Evolutionary conservation across 768 basidiomycete species (phyloP), one percentile per base, ranked within the genome.

Genomic region (Suillus americanus): DNA sequence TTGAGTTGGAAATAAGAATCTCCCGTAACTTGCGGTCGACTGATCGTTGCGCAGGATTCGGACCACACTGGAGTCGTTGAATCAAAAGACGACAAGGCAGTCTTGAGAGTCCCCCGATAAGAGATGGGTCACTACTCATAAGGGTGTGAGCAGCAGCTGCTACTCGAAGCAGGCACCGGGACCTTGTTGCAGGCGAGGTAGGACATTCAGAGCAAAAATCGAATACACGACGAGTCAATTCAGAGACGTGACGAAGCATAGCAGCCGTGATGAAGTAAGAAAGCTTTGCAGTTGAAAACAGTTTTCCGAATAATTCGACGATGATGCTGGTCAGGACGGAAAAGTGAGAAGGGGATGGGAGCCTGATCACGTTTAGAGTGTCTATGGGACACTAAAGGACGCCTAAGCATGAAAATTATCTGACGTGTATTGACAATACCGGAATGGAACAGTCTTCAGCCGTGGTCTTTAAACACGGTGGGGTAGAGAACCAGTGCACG

Each of bases 251-350:
- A 40, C 81, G 82, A 54, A 79, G 68, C 50, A 86, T 68, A 68
- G 89, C 85, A 18, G 73, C 70, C 10, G 87, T 76, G 59, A 86
- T 84, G 76, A 82, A 83, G 40, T 82, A 80, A 14, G 79, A 81
- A 50, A 79, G 77, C 14, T 83, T 72, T 1, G 81, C 70, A 3
- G 81, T 80, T 48, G 73, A 75, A 54, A 88, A 64, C 2, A 81
- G 72, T 59, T 76, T 78, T 37, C 79, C 73, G 28, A 85, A 67
- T 16, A 85, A 71, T 43, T 85, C 80, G 23, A 84, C 70, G 28
- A 86, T 70, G 40, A 83, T 74, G 40, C 79, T 78, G 54, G 86
- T 75, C 63, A 89, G 81, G 3, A 80, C 72, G 5, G 83, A 76
- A 9, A 87, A 69, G 55, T 82, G 81, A 30, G 79, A 71, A 13